Percentiles rank a stretch among this genome's conserved stretches.
These are phyloP conservation scores for Gynostemma pentaphyllum DNA, from an alignment of 306 rosid species.

Conservation along the genomic window DNA sequence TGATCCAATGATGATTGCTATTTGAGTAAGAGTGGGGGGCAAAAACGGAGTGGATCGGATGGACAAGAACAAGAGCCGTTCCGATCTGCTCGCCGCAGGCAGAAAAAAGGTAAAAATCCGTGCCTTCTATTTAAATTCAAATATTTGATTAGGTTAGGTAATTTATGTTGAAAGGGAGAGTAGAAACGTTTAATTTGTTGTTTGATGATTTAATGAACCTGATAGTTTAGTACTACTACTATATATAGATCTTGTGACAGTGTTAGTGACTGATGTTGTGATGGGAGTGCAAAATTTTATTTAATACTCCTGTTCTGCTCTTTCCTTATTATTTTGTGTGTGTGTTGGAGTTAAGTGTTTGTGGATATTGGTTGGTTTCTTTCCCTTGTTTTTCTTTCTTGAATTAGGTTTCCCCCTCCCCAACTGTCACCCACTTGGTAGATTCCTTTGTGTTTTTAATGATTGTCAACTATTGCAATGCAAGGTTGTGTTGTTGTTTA, in stretches of 20 bases:
- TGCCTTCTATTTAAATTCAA: neutral
- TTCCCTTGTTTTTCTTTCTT: neutral
- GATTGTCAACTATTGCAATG: neutral
- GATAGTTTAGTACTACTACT: neutral
- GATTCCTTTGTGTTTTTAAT: neutral
- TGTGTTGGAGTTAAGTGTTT: too few species aligned
- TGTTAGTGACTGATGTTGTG: neutral
- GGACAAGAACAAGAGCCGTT: conserved; percentile 81
- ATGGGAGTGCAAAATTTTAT: neutral
- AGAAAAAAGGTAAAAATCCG: conserved; percentile 48
- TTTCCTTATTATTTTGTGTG: too few species aligned
- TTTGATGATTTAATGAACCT: neutral
- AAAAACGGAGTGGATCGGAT: conserved; percentile 57
- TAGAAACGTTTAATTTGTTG: neutral
- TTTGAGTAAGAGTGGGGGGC: conserved; percentile 28
- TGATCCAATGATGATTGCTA: conserved; percentile 22
- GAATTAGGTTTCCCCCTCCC: too few species aligned
- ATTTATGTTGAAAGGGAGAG: neutral
- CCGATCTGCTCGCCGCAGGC: conserved; percentile 95
- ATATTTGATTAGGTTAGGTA: neutral
- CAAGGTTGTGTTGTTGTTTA: neutral
- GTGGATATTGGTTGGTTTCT: neutral
- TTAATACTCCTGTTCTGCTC: neutral
- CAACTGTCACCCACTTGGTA: neutral
- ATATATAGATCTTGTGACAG: neutral